These are phyloP conservation scores for Melampsora larici-populina DNA, from an alignment of 1,284 basidiomycete genomes.

Conservation along the genomic window DNA sequence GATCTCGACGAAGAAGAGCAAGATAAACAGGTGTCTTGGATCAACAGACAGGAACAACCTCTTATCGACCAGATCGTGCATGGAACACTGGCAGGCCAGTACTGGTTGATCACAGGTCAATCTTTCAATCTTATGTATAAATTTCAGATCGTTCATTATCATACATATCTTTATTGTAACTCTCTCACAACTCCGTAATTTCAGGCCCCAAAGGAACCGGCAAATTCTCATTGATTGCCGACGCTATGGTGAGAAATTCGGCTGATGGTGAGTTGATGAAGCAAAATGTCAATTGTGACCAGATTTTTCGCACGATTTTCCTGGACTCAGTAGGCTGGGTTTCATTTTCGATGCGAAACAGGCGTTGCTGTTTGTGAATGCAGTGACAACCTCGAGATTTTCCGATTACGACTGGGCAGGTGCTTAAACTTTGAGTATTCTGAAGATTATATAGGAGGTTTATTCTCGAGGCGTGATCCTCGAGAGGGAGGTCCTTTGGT, in stretches of 20 bases:
- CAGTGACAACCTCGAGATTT: slow-evolving; percentile 40
- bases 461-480: slow-evolving; percentile 39
- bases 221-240: slow-evolving; percentile 42
- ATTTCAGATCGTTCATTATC: too few relatives aligned
- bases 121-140: too few relatives aligned
- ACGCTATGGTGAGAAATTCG: slow-evolving; percentile 40
- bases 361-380: slow-evolving; percentile 43
- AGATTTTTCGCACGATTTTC: too few relatives aligned
- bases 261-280: slow-evolving; percentile 18
- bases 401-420: slow-evolving; percentile 35
- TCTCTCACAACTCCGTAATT: neutral
- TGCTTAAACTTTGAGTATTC: slow-evolving; percentile 43
- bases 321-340: too few relatives aligned
- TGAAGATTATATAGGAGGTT: slow-evolving; percentile 42
- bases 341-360: slow-evolving; percentile 5
- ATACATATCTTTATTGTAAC: neutral
- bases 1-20: slow-evolving; percentile 14
- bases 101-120: slow-evolving; percentile 40
- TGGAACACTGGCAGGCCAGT: slow-evolving; percentile 37
- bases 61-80: slow-evolving; percentile 42
- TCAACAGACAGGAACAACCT: slow-evolving; percentile 24
- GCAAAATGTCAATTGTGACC: too few relatives aligned
- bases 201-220: slow-evolving; percentile 41
- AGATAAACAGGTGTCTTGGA: slow-evolving; percentile 20
- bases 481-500: slow-evolving; percentile 41